Evolutionary conservation across 495 filamentous ascomycete genomes (phyloP).

Genomic region (Cryomyces minteri): DNA sequence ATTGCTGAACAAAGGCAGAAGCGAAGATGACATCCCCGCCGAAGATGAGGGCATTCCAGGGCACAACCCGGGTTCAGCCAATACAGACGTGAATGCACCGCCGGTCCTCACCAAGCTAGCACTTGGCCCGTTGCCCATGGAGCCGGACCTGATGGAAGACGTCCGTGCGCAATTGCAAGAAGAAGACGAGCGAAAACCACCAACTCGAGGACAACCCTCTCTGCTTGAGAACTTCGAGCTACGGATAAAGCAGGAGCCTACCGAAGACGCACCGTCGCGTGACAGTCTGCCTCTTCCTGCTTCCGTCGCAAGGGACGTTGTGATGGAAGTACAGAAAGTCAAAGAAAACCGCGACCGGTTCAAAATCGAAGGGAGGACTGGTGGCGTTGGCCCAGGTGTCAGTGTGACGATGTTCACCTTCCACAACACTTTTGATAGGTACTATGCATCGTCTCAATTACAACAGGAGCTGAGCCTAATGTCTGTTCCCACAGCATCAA

Average conservation of each 20-base stretch:
- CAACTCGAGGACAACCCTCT: slow-evolving; percentile 39
- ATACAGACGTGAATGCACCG: slow-evolving; percentile 47
- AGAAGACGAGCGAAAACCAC: slow-evolving; percentile 53
- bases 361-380: slow-evolving; percentile 59
- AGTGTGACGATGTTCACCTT: slow-evolving; percentile 94
- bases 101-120: slow-evolving; percentile 38
- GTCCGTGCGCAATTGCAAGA: slow-evolving; percentile 69
- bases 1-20: slow-evolving; percentile 40
- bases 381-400: slow-evolving; percentile 59
- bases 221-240: slow-evolving; percentile 66
- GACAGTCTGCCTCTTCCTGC: slow-evolving; percentile 69
- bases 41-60: slow-evolving; percentile 91
- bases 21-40: slow-evolving; percentile 48
- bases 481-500: slow-evolving; percentile 40
- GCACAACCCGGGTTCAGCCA: slow-evolving; percentile 68
- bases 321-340: slow-evolving; percentile 88
- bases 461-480: slow-evolving; percentile 11
- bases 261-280: slow-evolving; percentile 60
- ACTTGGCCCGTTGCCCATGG: slow-evolving; percentile 66
- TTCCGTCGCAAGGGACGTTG: slow-evolving; percentile 69
- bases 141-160: slow-evolving; percentile 57
- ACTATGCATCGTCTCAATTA: slow-evolving; percentile 2
- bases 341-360: slow-evolving; percentile 84
- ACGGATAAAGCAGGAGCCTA: slow-evolving; percentile 76
- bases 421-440: slow-evolving; percentile 87